Percentiles rank a stretch among this genome's conserved stretches.
Evolutionary conservation across 306 rosid species (phyloP).

Genomic region (Hylodesmum podocarpum): DNA sequence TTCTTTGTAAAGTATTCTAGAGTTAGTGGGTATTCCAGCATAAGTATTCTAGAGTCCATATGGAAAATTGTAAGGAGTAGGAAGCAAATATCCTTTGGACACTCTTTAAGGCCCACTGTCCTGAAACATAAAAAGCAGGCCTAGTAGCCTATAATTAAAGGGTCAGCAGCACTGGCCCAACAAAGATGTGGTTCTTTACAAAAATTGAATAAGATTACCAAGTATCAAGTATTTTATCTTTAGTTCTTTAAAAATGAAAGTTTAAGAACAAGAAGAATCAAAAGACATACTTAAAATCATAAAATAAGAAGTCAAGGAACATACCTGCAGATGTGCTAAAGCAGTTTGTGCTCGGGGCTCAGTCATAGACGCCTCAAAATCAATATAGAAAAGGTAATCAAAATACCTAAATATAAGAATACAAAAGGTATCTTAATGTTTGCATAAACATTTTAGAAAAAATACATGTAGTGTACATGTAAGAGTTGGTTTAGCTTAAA

Average conservation of each 20-base stretch:
- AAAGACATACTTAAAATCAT: constrained; percentile 20
- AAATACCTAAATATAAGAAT: constrained; percentile 43
- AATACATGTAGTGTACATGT: background rate
- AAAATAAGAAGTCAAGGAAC: constrained; percentile 19
- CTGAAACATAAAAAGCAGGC: background rate
- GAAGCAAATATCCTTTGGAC: too few species aligned
- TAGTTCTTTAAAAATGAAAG: background rate
- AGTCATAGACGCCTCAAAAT: constrained; percentile 61
- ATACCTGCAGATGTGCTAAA: constrained; percentile 55
- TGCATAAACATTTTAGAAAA: constrained; percentile 11
- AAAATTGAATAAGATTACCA: background rate
- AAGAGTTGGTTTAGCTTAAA: background rate
- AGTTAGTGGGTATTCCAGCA: too few species aligned
- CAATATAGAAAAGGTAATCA: constrained; percentile 58
- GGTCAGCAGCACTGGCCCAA: background rate
- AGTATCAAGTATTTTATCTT: background rate
- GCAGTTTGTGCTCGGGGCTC: constrained; percentile 60
- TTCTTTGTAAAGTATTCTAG: too few species aligned
- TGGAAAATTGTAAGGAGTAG: too few species aligned
- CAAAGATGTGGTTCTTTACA: background rate
- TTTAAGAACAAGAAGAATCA: background rate
- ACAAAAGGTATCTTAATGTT: background rate
- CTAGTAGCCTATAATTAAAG: background rate
- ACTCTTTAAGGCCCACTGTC: background rate
- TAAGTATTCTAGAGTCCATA: too few species aligned